Base-by-base conservation (phyloP, 768 basidiomycete species). In the Boletus tomentosulus region DNA sequence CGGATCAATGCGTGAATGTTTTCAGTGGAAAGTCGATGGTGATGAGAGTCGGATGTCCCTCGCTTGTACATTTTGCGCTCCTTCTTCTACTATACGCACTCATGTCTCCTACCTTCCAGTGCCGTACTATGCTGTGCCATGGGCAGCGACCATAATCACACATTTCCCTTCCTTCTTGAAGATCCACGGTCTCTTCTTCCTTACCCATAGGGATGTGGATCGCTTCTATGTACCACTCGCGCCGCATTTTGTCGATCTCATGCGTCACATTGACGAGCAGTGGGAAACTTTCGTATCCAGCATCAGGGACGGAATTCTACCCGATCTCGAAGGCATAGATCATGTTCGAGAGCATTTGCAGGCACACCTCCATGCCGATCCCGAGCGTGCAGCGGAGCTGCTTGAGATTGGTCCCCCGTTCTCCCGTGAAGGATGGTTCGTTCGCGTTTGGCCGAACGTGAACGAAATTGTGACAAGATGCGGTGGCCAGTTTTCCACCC, bases 371-470 rank as follows among this genome's bases (percentile, higher is more conserved):
- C 34, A 33, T 9, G 50, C 62, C 4, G 25, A 62, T 25, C 58
- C 63, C 0, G 34, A n/a, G n/a, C n/a, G n/a, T n/a, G 66, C 66
- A 19, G 47, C 51, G 3, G 66, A 67, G 27, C 48, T 66, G 5
- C n/a, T n/a, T n/a, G n/a, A n/a, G n/a, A n/a, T 66, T 1, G 64
- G 62, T 0, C 39, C 59, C 5, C 57, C 64, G 13, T 50, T 38
- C n/a, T 54, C 55, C 15, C 46, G 11, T 12, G 56, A 55, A 27
- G 64, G 62, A 34, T 66, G 65, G 64, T 41, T 50, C 2, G 9
- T 48, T 9, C 57, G 54, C 2, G 50, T 66, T 37, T 63, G 64
- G 64, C 65, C 64, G 16, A 46, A 59, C 0, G 51, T 24, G 3
- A 39, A 13, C 7, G 15, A 16, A 16, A 5, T 66, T 3, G 9